Evolutionary conservation across 2,329 filamentous ascomycete genomes (phyloP), one percentile per base, ranked within the genome.

Genomic region (Verticillium alfalfae): DNA sequence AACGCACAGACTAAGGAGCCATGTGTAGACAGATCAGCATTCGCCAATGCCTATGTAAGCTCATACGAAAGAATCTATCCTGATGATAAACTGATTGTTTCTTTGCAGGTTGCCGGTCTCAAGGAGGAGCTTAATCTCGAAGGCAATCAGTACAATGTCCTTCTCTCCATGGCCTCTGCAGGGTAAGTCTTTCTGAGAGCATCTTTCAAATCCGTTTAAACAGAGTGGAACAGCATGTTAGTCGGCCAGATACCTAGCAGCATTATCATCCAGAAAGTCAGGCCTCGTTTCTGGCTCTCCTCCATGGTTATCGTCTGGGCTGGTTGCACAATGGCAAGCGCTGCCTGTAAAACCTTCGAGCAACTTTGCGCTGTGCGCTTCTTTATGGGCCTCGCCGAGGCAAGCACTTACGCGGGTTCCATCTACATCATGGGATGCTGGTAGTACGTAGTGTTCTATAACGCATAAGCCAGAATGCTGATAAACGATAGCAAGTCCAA

Each of bases 381-480:
- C 65, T 74, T 76, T 63, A 74, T 75, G 55, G 75, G 75, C 38
- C 64, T 76, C 12, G 73, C 69, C 34, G 75, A 77, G 60, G 73
- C 75, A 2, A 75, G 74, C 1, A 76, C 74, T 1, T 77, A 75
- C 66, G 73, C 75, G 12, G 75, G 76, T 26, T 76, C 70, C 2
- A 76, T 79, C 63, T 79, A 78, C 60, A 72, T 79, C 58, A 70
- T 79, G 3, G 77, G 78, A 16, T 75, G 81, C 0, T 88, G 86
- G 85, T 88, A 88, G 66, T 87, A 80, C 0, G 76, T 79, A n/a
- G 8, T 26, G 6, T 13, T 16, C 41, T 13, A 26, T 31, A 38
- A 6, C 8, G n/a, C 12, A 4, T 26, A 22, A 31, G 15, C 8
- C 5, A 15, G 16, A 34, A 13, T 36, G 2, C 22, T 22, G 22